Evolutionary conservation across 176 grass and related monocot genomes (phyloP).

Genomic region (Tillandsia leiboldiana): DNA sequence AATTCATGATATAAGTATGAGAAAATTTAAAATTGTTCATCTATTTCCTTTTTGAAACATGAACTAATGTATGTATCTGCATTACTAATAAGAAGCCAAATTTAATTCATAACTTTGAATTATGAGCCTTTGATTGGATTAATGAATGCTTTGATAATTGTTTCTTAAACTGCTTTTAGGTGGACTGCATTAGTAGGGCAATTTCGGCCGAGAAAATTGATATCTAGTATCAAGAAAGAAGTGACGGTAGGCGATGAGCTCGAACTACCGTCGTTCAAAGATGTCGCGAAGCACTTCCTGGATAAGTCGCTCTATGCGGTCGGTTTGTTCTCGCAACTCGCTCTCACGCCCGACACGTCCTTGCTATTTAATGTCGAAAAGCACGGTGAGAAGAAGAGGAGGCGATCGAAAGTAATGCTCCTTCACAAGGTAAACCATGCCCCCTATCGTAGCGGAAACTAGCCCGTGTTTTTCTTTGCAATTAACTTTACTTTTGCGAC

Average conservation of each 20-base stretch:
- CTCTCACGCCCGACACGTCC: slow-evolving; percentile 10
- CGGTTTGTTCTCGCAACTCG: slow-evolving; percentile 20
- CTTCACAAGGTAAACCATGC: slow-evolving; percentile 18
- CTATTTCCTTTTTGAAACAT: too few relatives aligned
- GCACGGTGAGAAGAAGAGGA: slow-evolving; percentile 10
- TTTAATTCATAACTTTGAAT: too few relatives aligned
- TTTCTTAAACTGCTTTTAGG: slow-evolving; percentile 13
- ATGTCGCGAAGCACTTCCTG: slow-evolving; percentile 14
- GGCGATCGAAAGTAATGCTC: slow-evolving; percentile 21
- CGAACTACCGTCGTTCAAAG: slow-evolving; percentile 12
- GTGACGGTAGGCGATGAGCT: slow-evolving; percentile 11
- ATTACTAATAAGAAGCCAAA: too few relatives aligned
- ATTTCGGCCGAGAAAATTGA: slow-evolving; percentile 24
- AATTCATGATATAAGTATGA: too few relatives aligned
- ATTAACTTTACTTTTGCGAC: too few relatives aligned
- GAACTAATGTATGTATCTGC: too few relatives aligned
- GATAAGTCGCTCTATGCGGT: slow-evolving; percentile 18
- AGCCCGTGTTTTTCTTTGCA: background rate
- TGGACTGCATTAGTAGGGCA: slow-evolving; percentile 19
- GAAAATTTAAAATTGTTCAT: too few relatives aligned
- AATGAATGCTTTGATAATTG: background rate
- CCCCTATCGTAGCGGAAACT: background rate
- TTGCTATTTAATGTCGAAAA: slow-evolving; percentile 24
- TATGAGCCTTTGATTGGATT: too few relatives aligned
- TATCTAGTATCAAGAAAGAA: slow-evolving; percentile 25